Evolutionary conservation across 1,284 basidiomycete species (phyloP), one percentile per base, ranked within the genome.

Genomic region (Cutaneotrichosporon sp.): DNA sequence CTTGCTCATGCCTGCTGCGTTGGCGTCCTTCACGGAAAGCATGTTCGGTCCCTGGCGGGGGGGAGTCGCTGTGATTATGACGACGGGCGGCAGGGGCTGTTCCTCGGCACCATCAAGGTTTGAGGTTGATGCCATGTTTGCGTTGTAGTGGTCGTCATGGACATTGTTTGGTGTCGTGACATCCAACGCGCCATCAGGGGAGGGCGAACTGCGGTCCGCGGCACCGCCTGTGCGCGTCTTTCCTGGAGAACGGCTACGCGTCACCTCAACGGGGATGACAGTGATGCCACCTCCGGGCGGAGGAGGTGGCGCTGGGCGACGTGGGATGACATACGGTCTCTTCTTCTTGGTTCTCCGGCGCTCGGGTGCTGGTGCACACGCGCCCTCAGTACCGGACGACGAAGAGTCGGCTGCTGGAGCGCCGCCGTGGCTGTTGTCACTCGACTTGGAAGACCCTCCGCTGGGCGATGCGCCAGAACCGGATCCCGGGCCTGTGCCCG

Each of bases 291-390:
- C 56, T 34, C 49, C 42, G n/a, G 50, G 57, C 6, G 70, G 69
- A 1, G 72, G 72, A 2, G 72, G 72, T 7, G 72, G 72, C 2
- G 72, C 66, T 11, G 72, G 69, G 13, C 73, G 67, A 24, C 69
- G 60, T 20, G 73, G 72, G 20, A 76, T 66, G 10, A 75, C 68
- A 11, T 73, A 51, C 14, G 68, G 68, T 42, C 64, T 58, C 56
- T 61, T 63, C 58, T 73, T 77, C 64, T 67, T 72, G 52, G 69
- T 55, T 20, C 36, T 36, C 18, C 29, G 46, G 36, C 59, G 43
- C 29, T 33, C 45, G 14, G 18, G 29, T 13, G 43, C 43, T 6
- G 34, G 33, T 9, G 51, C 33, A 25, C 33, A 24, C 13, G 22
- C 20, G 10, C 34, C 51, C 11, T 53, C 34, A 13, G 33, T 38